phyloP scores from a whole-genome alignment of 75 land plant species.

The Adiantum capillusveneris region DNA sequence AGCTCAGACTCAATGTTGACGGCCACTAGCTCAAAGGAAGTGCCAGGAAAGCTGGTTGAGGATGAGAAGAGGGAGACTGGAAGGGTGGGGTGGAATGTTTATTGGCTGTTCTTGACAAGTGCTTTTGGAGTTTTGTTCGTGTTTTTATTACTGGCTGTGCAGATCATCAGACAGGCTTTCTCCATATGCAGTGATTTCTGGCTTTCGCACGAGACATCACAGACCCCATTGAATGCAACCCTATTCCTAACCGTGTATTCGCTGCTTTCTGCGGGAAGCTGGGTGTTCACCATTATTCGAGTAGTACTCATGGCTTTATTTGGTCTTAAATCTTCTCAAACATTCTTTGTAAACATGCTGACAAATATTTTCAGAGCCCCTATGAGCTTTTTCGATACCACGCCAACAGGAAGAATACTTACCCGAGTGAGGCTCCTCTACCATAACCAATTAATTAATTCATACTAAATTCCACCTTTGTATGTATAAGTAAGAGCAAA shows the following conservation, averaged over 20 bases:
- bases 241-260: slow-evolving; percentile 13
- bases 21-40: neutral
- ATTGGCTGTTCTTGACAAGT: slow-evolving; percentile 11
- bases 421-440: slow-evolving; percentile 18
- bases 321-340: slow-evolving; percentile 14
- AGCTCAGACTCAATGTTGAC: neutral
- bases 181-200: slow-evolving; percentile 14
- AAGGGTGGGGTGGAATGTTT: slow-evolving; percentile 7
- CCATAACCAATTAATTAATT: too few relatives aligned
- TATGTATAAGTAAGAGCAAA: neutral
- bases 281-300: slow-evolving; percentile 13
- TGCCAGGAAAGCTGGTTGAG: slow-evolving; percentile 1
- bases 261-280: slow-evolving; percentile 9
- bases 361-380: slow-evolving; percentile 24
- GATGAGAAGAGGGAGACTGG: slow-evolving; percentile 24
- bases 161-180: slow-evolving; percentile 14
- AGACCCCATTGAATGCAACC: neutral
- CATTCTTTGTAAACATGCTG: slow-evolving; percentile 12
- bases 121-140: slow-evolving; percentile 7
- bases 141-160: slow-evolving; percentile 7
- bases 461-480: neutral
- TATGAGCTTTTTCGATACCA: slow-evolving; percentile 35
- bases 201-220: slow-evolving; percentile 16
- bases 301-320: slow-evolving; percentile 12
- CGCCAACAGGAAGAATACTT: slow-evolving; percentile 30